A percentile compares a stretch with the other conserved stretches of the same genome.
Conservation (phyloP, 2,329 filamentous ascomycete genomes). For the Pseudogymnoascus sp. region DNA sequence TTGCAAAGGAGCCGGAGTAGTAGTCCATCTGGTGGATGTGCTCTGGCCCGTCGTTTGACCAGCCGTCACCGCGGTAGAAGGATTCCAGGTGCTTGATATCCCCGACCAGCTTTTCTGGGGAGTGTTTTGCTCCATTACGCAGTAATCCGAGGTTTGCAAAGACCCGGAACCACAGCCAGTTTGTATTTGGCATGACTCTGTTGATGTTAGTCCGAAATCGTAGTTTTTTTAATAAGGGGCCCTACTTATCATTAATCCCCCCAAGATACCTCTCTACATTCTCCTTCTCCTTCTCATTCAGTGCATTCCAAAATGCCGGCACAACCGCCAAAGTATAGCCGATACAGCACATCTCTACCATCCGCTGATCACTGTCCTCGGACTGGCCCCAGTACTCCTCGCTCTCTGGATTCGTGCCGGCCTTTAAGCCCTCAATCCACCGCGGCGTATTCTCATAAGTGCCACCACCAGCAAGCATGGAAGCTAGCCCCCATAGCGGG, state of each 20-base stretch:
- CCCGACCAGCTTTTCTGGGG: conserved; percentile 59
- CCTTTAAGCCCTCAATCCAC: conserved; percentile 64
- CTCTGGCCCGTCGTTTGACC: conserved; percentile 75
- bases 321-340: conserved; percentile 69
- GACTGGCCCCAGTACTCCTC: conserved; percentile 73
- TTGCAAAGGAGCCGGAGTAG: conserved; percentile 75
- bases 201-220: conserved; percentile 32
- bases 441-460: conserved; percentile 55
- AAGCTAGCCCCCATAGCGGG: conserved; percentile 68
- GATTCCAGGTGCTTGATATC: conserved; percentile 74
- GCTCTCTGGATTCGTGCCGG: conserved; percentile 62
- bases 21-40: conserved; percentile 81
- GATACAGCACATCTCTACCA: conserved; percentile 79
- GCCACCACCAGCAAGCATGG: conserved; percentile 61
- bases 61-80: conserved; percentile 74
- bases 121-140: conserved; percentile 66
- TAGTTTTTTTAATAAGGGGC: conserved; percentile 16
- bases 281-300: conserved; percentile 52
- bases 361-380: conserved; percentile 69
- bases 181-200: conserved; percentile 61
- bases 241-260: conserved; percentile 70
- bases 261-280: conserved; percentile 69
- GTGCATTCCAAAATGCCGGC: conserved; percentile 39
- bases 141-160: conserved; percentile 75
- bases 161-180: conserved; percentile 76